Base-by-base conservation (phyloP, 805 yeast species). In the Isabelozyma pseudorhagii region DNA sequence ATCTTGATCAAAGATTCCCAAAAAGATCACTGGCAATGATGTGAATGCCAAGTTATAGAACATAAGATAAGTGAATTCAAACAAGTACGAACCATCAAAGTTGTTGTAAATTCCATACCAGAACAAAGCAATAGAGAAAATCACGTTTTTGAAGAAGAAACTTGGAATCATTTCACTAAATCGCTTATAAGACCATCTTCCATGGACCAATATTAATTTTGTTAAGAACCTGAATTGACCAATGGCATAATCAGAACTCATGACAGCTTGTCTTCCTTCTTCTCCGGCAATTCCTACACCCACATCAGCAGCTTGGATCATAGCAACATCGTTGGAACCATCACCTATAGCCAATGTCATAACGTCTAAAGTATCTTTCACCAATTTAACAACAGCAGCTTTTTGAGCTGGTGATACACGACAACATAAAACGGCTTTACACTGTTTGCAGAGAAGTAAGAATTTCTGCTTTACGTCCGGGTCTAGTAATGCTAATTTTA, bases 241-340 rank as follows among this genome's bases (percentile, higher is more conserved):
- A 60, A 88, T 70, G 17, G 93, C 96, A 67, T 86, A 88, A 71
- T 88, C 96, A 0, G 93, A 84, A 25, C 91, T 84, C 96, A 88
- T 88, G 5, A 81, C 94, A 15, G 94, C 94, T 67, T 87, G 94
- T 53, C 94, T 74, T 62, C 96, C 96, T 73, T 88, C 96, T 72
- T 88, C 94, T 69, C 96, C 96, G 3, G 92, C 92, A 62, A 88
- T 88, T 71, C 96, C 96, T 49, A 88, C 87, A 60, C 96, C 96
- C 43, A 88, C 85, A 68, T 88, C 85, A 1, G 96, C 94, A 28
- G 91, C 84, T 66, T 88, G 96, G 56, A 88, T 88, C 96, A 88
- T 88, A 10, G 96, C 92, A 54, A 88, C 96, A 70, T 88, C 96
- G 63, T 88, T 88, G 17, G 94, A 84, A 48, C 96, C 96, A 68